Percentiles rank a stretch among this genome's conserved stretches.
Conservation (phyloP, 2,329 filamentous ascomycete genomes). For the Tolypocladium ophioglossoides region DNA sequence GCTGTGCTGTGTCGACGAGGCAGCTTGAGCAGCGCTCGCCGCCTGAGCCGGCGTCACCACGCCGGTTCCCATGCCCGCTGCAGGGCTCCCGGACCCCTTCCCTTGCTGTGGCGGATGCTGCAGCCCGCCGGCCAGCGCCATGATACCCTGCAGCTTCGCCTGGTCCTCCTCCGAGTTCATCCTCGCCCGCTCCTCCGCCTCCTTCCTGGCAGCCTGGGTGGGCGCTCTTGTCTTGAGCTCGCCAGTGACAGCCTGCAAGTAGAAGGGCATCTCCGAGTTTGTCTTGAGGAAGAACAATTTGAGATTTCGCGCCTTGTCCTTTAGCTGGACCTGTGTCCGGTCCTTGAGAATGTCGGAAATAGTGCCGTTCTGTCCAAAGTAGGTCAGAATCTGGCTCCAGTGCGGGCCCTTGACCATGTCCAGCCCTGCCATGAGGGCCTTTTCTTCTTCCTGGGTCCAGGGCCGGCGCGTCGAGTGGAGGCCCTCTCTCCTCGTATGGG, state of each 20-base stretch:
- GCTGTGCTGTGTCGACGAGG: conserved; percentile 5
- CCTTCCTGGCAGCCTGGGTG: conserved; percentile 58
- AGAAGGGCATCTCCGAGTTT: conserved; percentile 81
- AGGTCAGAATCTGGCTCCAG: conserved; percentile 81
- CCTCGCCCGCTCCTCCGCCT: conserved; percentile 53
- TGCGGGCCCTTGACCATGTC: conserved; percentile 85
- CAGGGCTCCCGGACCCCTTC: conserved; percentile 12
- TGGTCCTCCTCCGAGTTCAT: conserved; percentile 49
- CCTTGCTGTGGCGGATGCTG: conserved; percentile 28
- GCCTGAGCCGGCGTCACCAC: conserved; percentile 24
- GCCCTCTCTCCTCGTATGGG: conserved; percentile 45
- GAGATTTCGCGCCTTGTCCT: conserved; percentile 83
- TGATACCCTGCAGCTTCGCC: conserved; percentile 48
- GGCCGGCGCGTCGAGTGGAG: conserved; percentile 58
- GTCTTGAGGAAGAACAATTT: conserved; percentile 90
- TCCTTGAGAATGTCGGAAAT: conserved; percentile 79
- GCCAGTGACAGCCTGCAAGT: conserved; percentile 77
- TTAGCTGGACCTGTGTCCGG: conserved; percentile 81
- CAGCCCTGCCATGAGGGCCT: conserved; percentile 78
- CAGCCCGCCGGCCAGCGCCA: conserved; percentile 42
- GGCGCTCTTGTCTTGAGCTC: conserved; percentile 80
- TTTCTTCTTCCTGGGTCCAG: conserved; percentile 84
- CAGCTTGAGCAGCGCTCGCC: conserved; percentile 14
- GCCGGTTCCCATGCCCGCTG: conserved; percentile 14
- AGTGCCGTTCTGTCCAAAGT: conserved; percentile 72